phyloP scores from a whole-genome alignment of 2,329 filamentous ascomycete species.

The Samsoniella hepiali region DNA sequence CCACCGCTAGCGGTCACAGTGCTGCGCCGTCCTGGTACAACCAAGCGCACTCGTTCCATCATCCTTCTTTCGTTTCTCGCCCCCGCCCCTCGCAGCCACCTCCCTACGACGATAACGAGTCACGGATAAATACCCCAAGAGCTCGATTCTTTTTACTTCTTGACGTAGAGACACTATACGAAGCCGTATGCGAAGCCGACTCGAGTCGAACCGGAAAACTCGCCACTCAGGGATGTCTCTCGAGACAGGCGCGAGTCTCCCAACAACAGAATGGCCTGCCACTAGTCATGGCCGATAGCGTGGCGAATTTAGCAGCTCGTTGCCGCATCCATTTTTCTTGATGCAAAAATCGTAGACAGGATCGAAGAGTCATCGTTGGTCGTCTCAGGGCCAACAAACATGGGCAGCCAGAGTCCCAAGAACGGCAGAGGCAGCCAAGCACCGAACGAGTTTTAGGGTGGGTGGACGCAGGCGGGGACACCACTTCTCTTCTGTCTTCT shows the following conservation, averaged over 20 bases:
- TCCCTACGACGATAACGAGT: not conserved
- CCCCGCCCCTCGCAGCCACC: not conserved
- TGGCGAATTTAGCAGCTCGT: not conserved
- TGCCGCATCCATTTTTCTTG: not conserved
- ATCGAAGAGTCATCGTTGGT: conserved; percentile 13
- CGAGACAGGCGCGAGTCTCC: not conserved
- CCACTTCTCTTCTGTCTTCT: not conserved
- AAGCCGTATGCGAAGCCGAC: not conserved
- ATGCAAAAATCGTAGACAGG: not conserved
- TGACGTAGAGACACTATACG: not conserved
- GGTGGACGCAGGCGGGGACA: conserved; percentile 3
- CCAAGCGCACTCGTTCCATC: not conserved
- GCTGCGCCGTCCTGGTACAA: not conserved
- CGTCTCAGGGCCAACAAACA: not conserved
- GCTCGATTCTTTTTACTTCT: not conserved
- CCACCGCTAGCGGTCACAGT: conserved; percentile 6
- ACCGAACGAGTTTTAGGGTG: not conserved
- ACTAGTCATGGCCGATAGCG: not conserved
- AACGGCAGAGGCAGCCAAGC: not conserved
- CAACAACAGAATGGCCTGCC: not conserved
- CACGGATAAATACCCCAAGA: not conserved
- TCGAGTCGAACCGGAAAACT: not conserved
- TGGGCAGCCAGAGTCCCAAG: not conserved
- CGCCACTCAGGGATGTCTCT: not conserved
- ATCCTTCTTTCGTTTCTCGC: not conserved